phyloP scores from a whole-genome alignment of 768 basidiomycete genomes.

The Boletus sp. region DNA sequence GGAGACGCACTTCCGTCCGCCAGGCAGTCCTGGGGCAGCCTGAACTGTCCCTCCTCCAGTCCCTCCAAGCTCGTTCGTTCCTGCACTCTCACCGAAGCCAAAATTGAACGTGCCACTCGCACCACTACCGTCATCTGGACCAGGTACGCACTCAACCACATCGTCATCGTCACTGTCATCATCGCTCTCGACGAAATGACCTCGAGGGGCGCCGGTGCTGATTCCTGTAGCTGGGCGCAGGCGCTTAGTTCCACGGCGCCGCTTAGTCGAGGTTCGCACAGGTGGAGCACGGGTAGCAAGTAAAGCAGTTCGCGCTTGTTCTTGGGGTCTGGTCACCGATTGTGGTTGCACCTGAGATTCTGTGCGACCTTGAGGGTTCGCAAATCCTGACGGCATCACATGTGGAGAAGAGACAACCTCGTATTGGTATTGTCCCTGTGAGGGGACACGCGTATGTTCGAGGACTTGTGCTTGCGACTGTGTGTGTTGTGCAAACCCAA shows the following conservation, averaged over 20 bases:
- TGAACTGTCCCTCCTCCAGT: slow-evolving; percentile 6
- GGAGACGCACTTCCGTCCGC: slow-evolving; percentile 28
- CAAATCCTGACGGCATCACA: background rate
- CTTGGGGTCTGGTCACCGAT: background rate
- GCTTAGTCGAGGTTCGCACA: slow-evolving; percentile 18
- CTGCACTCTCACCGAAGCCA: background rate
- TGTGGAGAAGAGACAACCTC: background rate
- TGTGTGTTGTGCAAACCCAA: slow-evolving; percentile 2
- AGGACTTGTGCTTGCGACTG: slow-evolving; percentile 4
- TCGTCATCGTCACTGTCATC: slow-evolving; percentile 34
- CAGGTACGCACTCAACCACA: slow-evolving; percentile 21
- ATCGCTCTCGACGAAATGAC: slow-evolving; percentile 21
- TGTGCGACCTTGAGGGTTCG: background rate
- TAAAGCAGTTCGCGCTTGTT: background rate
- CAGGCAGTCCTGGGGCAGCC: slow-evolving; percentile 11
- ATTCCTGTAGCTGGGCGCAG: slow-evolving; percentile 3
- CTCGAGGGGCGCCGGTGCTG: background rate
- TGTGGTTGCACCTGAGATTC: background rate
- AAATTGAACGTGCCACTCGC: background rate
- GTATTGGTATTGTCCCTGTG: slow-evolving; percentile 13
- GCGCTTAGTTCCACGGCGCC: slow-evolving; percentile 24
- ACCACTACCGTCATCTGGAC: slow-evolving; percentile 2
- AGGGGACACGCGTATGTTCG: background rate
- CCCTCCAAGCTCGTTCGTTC: slow-evolving; percentile 1
- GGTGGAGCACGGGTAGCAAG: background rate